phyloP scores from a whole-genome alignment of 345 rosid genomes.

The Mallotus nudiflorus region DNA sequence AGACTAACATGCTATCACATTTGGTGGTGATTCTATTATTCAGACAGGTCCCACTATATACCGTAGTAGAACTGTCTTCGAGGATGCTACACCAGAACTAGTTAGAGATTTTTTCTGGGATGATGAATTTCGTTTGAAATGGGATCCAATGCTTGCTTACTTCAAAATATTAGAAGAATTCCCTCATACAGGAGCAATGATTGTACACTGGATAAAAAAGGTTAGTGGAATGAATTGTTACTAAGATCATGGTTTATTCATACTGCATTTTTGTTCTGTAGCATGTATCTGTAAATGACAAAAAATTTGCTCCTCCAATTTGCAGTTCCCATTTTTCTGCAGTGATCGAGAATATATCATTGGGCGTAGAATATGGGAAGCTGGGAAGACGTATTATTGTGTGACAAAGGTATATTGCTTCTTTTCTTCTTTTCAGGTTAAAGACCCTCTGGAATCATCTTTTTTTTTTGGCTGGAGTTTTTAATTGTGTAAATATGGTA shows the following conservation, averaged over 20 bases:
- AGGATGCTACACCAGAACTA: slow-evolving; percentile 82
- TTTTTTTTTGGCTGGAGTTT: not conserved
- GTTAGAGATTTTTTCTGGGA: slow-evolving; percentile 99
- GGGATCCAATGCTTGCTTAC: slow-evolving; percentile 92
- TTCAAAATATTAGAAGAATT: slow-evolving; percentile 70
- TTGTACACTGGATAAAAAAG: slow-evolving; percentile 90
- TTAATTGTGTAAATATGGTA: not conserved
- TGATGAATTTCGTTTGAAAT: slow-evolving; percentile 88
- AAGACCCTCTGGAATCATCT: not conserved
- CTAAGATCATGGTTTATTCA: slow-evolving; percentile 7
- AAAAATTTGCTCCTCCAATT: slow-evolving; percentile 26
- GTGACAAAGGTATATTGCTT: slow-evolving; percentile 68
- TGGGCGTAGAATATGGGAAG: slow-evolving; percentile 91
- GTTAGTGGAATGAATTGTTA: slow-evolving; percentile 29
- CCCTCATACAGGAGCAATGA: slow-evolving; percentile 64
- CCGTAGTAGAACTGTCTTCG: slow-evolving; percentile 88
- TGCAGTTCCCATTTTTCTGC: slow-evolving; percentile 96
- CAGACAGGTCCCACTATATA: slow-evolving; percentile 71
- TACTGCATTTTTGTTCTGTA: not conserved
- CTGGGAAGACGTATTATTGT: slow-evolving; percentile 68
- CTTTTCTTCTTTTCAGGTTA: not conserved
- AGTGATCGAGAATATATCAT: slow-evolving; percentile 93
- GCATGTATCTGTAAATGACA: slow-evolving; percentile 8
- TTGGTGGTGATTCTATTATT: slow-evolving; percentile 35
- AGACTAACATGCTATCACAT: slow-evolving; percentile 4